A percentile compares a stretch with the other conserved stretches of the same genome.
Conservation (phyloP, 257 asterid species). For the Plantago elongata region DNA sequence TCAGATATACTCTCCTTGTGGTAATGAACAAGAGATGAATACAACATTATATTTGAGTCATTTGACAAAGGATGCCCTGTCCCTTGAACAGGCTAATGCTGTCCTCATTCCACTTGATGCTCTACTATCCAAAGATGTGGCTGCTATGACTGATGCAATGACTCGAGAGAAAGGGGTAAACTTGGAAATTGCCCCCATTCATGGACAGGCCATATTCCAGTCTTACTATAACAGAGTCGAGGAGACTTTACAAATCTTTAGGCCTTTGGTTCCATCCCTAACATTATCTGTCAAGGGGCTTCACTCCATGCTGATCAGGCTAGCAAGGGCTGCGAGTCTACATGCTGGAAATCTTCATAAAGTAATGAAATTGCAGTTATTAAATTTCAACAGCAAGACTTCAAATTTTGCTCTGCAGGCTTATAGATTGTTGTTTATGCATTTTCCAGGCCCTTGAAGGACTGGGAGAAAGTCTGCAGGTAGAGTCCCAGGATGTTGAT, state of each 20-base stretch:
- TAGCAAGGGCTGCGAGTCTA: slow-evolving; percentile 89
- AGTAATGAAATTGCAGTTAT: slow-evolving; percentile 36
- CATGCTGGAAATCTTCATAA: slow-evolving; percentile 99
- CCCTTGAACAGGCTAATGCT: slow-evolving; percentile 61
- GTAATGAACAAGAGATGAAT: slow-evolving; percentile 14
- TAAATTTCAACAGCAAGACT: not conserved
- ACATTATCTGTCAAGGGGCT: slow-evolving; percentile 69
- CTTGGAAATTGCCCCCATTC: slow-evolving; percentile 79
- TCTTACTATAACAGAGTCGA: slow-evolving; percentile 69
- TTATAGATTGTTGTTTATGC: slow-evolving; percentile 4
- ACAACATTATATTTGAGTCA: not conserved
- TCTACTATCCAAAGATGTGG: slow-evolving; percentile 72
- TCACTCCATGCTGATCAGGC: slow-evolving; percentile 67
- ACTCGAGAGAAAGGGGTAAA: slow-evolving; percentile 59
- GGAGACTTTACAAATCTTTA: slow-evolving; percentile 66
- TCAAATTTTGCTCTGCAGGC: not conserved
- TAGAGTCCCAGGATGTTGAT: slow-evolving; percentile 57
- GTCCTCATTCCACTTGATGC: slow-evolving; percentile 92
- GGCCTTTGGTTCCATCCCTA: slow-evolving; percentile 80
- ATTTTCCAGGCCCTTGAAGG: slow-evolving; percentile 92
- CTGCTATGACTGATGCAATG: slow-evolving; percentile 84
- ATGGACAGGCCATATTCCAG: slow-evolving; percentile 91
- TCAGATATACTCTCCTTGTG: slow-evolving; percentile 16
- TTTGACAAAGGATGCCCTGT: slow-evolving; percentile 19
- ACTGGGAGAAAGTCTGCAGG: slow-evolving; percentile 86